These are phyloP conservation scores for Bisporella sp. DNA, from an alignment of 2,329 filamentous ascomycete genomes.

Conservation along the genomic window DNA sequence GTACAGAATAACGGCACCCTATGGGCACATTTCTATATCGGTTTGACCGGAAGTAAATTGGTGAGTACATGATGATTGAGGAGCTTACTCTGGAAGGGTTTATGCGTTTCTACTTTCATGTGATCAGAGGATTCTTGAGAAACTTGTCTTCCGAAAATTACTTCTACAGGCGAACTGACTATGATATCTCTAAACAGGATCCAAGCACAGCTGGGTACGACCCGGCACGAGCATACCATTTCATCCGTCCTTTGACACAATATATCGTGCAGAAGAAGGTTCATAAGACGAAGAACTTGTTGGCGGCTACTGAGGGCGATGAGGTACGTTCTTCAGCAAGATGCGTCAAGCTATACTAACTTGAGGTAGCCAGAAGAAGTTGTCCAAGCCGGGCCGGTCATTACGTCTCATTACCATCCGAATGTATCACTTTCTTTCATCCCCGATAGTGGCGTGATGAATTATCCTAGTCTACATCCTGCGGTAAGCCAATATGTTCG, in stretches of 20 bases:
- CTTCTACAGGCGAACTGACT: no score
- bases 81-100: no score
- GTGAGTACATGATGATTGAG: no score
- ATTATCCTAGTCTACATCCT: slow-evolving; percentile 60
- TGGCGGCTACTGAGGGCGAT: slow-evolving; percentile 49
- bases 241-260: slow-evolving; percentile 78
- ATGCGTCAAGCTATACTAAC: slow-evolving; percentile 32
- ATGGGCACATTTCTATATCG: slow-evolving; percentile 91
- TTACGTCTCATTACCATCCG: slow-evolving; percentile 87
- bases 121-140: no score
- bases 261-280: slow-evolving; percentile 89
- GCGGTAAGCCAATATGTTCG: slow-evolving; percentile 71
- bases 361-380: slow-evolving; percentile 39
- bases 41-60: slow-evolving; percentile 64
- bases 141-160: no score
- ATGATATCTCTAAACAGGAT: slow-evolving; percentile 37
- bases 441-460: slow-evolving; percentile 67
- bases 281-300: slow-evolving; percentile 77
- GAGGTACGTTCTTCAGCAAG: slow-evolving; percentile 31
- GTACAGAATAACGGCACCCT: slow-evolving; percentile 91
- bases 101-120: no score
- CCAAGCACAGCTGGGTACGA: slow-evolving; percentile 68
- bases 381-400: slow-evolving; percentile 54
- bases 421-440: slow-evolving; percentile 89
- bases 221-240: slow-evolving; percentile 70